Base-by-base conservation (phyloP, 2,329 filamentous ascomycete species). In the Paraconiothyrium brasiliense region DNA sequence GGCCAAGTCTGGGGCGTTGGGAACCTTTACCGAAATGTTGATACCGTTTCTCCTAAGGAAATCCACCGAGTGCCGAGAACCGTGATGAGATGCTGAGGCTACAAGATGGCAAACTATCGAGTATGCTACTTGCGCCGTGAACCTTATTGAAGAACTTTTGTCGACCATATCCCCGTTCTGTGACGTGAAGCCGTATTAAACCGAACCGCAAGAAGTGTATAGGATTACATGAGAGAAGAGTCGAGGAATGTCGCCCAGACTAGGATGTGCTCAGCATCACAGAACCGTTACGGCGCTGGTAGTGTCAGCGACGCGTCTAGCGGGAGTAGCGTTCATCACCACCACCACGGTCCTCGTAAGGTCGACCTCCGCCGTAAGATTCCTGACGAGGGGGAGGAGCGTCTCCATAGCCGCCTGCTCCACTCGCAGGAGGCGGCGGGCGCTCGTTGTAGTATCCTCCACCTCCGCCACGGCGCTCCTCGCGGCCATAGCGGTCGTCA, bases 371-470 rank as follows among this genome's bases (percentile, higher is more conserved):
- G 57, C 71, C 66, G 67, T 79, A 78, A 58, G 75, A 67, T 32
- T 79, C 77, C 41, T 67, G 68, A 65, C 73, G 72, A 64, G 76
- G 76, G 69, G 74, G 72, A 68, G 78, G 68, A 60, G 75, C 73
- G 56, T 76, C 76, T 44, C 71, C 71, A 60, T 79, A 78, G 48
- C 75, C 70, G n/a, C 68, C 68, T 22, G 61, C 7, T 14, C 54
- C 64, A 58, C 73, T 67, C 49, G 63, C 66, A 41, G 74, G 68
- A 48, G 75, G 69, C 27, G 75, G 74, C 63, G 86, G 84, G 70
- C 84, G 83, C 67, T 85, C 83, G 67, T 86, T 85, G 75, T 85
- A 86, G 63, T 82, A 80, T 62, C 83, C 79, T 64, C 88, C 86
- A 66, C 88, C 81, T 58, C 85, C 84, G 66, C 88, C 87, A 73